A percentile compares a stretch with the other conserved stretches of the same genome.
Conservation (phyloP, 2,329 filamentous ascomycete species). For the Chrysoporthe cubensis region DNA sequence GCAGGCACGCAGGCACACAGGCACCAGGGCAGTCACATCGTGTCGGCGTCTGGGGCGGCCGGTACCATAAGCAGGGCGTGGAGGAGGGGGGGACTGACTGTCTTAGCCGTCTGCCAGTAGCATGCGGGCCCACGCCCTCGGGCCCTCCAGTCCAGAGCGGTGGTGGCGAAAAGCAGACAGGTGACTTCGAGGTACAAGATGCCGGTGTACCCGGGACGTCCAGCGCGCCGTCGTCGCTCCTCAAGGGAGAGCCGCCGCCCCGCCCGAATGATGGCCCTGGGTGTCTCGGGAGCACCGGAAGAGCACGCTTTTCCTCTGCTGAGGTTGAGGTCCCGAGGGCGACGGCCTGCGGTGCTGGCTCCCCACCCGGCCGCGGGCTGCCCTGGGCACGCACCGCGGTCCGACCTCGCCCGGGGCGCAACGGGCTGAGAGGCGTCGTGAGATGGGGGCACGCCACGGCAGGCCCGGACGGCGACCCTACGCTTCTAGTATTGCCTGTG, state of each 20-base stretch:
- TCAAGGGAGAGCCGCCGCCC: background rate
- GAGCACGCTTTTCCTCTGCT: background rate
- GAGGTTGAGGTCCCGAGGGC: too few relatives aligned
- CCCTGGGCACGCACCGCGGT: background rate
- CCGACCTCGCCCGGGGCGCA: background rate
- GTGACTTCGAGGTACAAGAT: conserved; percentile 11
- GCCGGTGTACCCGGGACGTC: conserved; percentile 6
- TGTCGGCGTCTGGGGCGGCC: background rate
- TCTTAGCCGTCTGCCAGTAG: background rate
- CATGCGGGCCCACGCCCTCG: background rate
- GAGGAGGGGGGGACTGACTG: background rate
- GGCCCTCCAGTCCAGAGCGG: background rate
- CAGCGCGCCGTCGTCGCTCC: background rate
- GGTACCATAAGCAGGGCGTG: background rate
- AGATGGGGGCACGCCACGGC: background rate
- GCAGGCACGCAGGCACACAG: background rate
- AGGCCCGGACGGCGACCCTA: background rate
- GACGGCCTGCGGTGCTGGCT: background rate
- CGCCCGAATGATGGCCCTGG: too few relatives aligned
- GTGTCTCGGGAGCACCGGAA: background rate
- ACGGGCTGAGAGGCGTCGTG: background rate
- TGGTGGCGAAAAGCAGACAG: conserved; percentile 4
- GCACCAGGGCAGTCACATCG: background rate
- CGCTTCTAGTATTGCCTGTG: background rate
- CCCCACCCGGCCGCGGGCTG: background rate